Conservation (phyloP, 2,329 filamentous ascomycete species). For the Trichoderma endophyticum region DNA sequence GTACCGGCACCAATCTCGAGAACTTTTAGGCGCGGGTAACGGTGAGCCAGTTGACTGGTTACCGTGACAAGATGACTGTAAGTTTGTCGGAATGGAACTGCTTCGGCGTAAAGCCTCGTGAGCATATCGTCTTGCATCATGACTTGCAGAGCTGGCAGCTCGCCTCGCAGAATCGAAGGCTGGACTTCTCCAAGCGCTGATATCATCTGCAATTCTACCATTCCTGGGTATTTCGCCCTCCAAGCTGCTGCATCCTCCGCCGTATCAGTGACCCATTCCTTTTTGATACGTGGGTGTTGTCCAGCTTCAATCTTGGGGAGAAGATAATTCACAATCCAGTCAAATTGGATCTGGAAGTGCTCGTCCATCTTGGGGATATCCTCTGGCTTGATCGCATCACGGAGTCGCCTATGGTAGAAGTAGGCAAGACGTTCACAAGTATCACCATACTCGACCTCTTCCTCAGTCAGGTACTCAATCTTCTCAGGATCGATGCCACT, state of each 20-base stretch:
- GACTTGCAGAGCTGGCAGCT: neutral
- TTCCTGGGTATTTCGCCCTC: neutral
- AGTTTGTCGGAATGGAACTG: neutral
- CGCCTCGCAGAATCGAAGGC: neutral
- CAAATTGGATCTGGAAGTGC: neutral
- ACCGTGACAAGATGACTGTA: neutral
- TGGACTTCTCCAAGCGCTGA: neutral
- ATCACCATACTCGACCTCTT: neutral
- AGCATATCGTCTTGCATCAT: neutral
- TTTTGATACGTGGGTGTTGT: neutral
- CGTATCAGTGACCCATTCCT: neutral
- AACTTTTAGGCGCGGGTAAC: neutral
- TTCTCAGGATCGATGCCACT: neutral
- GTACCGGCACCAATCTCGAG: neutral
- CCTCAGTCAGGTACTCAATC: neutral
- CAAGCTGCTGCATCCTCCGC: neutral
- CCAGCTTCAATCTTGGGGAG: neutral
- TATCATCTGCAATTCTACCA: neutral
- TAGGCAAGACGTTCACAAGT: neutral
- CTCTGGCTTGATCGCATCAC: neutral
- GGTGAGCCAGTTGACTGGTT: neutral
- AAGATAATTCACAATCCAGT: neutral
- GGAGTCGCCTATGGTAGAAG: neutral
- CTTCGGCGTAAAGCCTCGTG: neutral
- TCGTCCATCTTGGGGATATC: neutral